Evolutionary conservation across 371 early-diverging fungal genomes (phyloP), one percentile per base, ranked within the genome.

Genomic region (Caulochytrium protostelioides): DNA sequence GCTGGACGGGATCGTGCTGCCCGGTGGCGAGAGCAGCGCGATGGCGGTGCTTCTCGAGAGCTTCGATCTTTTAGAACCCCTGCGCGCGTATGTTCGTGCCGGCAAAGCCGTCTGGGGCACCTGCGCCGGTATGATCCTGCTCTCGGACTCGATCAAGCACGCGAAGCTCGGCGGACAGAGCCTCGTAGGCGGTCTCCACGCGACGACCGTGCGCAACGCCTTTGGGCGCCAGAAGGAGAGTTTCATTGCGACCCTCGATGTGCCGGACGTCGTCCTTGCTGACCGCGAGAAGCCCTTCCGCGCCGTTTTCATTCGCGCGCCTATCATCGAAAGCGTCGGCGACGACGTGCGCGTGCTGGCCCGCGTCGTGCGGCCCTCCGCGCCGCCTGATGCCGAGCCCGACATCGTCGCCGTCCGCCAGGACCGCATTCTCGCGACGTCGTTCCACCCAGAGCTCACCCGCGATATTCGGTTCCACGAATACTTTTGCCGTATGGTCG

Each of bases 381-480:
- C n/a, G n/a, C n/a, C 50, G 39, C 52, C n/a, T 37, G 39, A 51
- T 9, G 54, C 32, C 21, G 42, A 37, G 13, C 72, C 66, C 9
- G 56, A 71, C 10, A 62, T 83, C 42, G 85, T 94, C 13, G 94
- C 89, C 4, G 87, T 94, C 12, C 59, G 62, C 38, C 79, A 89
- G 46, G 75, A 69, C 31, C 67, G 79, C 35, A 46, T 87, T n/a
- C 54, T 94, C 28, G 94, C 78, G 24, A 82, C 86, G 1, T 69
- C 84, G 25, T 94, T 94, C 69, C 94, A 94, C 42, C 94, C 94
- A 1, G 94, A 94, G 52, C 59, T 94, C 43, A 89, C 65, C 7
- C 45, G 45, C 14, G 89, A 90, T 47, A 58, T 61, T 44, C 60
- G 89, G 20, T 73, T 85, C 52, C 94, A 94, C 51, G 43, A 52